Percentiles rank a stretch among this genome's conserved stretches.
These are phyloP conservation scores for Senna siamea DNA, from an alignment of 306 rosid species.

Conservation along the genomic window DNA sequence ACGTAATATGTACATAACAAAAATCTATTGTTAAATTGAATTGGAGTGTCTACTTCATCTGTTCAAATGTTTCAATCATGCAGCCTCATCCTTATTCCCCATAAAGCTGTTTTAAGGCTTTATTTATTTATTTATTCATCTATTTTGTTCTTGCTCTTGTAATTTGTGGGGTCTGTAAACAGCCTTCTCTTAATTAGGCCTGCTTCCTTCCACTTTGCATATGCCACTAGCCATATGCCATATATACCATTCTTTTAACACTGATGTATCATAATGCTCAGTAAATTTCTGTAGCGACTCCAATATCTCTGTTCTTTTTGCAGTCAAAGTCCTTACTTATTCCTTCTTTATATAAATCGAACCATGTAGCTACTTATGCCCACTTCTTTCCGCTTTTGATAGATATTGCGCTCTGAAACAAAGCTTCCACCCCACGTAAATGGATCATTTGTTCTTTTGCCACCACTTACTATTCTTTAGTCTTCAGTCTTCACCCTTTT, in stretches of 20 bases:
- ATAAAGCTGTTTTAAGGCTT: slow-evolving; percentile 79
- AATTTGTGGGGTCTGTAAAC: slow-evolving; percentile 59
- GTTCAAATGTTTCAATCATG: slow-evolving; percentile 66
- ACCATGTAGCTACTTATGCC: slow-evolving; percentile 47
- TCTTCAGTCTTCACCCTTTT: slow-evolving; percentile 2
- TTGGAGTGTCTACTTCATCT: slow-evolving; percentile 42
- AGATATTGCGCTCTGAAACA: slow-evolving; percentile 59
- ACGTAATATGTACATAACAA: slow-evolving; percentile 6
- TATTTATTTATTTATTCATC: slow-evolving; percentile 8
- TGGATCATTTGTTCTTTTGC: slow-evolving; percentile 51
- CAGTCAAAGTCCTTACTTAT: slow-evolving; percentile 52
- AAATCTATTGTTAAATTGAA: slow-evolving; percentile 5
- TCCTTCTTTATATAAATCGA: slow-evolving; percentile 58
- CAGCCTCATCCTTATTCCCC: slow-evolving; percentile 78
- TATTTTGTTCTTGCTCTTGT: slow-evolving; percentile 42
- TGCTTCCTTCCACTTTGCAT: slow-evolving; percentile 83
- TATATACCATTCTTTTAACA: slow-evolving; percentile 46
- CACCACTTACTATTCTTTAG: slow-evolving; percentile 37
- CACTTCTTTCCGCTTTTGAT: slow-evolving; percentile 49
- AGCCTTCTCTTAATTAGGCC: slow-evolving; percentile 52
- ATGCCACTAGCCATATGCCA: too few relatives aligned
- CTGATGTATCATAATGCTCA: slow-evolving; percentile 35
- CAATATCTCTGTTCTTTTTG: slow-evolving; percentile 45
- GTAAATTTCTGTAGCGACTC: slow-evolving; percentile 48
- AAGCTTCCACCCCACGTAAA: slow-evolving; percentile 49